phyloP scores from a whole-genome alignment of 2,329 filamentous ascomycete species.

The Ophiostoma novo-ulmi region DNA sequence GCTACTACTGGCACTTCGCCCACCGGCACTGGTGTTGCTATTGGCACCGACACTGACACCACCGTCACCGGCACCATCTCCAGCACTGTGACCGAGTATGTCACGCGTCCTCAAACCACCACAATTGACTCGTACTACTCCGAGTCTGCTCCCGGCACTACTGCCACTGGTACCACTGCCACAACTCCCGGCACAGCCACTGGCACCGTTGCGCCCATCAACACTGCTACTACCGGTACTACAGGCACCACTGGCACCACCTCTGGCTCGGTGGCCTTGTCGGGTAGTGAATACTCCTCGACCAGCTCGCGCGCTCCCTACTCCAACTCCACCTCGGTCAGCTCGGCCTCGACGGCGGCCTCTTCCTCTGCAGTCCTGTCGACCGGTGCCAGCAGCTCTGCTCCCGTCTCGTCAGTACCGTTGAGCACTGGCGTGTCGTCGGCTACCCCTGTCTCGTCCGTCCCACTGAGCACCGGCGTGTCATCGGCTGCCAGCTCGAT shows the following conservation, averaged over 20 bases:
- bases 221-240: neutral
- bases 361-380: constrained; percentile 6
- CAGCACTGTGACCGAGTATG: neutral
- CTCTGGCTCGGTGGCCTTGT: neutral
- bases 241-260: neutral
- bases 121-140: too few relatives aligned
- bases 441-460: neutral
- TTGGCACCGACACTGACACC: neutral
- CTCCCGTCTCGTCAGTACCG: neutral
- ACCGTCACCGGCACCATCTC: neutral
- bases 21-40: neutral
- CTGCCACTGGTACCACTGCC: neutral
- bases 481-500: neutral
- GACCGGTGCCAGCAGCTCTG: constrained; percentile 8
- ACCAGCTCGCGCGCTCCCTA: neutral
- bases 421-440: constrained; percentile 6
- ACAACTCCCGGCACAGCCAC: neutral
- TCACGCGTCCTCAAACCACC: too few relatives aligned
- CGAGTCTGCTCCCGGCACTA: too few relatives aligned
- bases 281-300: neutral
- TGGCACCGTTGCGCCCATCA: neutral
- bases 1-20: neutral
- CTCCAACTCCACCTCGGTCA: neutral
- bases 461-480: neutral
- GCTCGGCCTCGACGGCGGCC: neutral